These are phyloP conservation scores for Boletellus sp. DNA, from an alignment of 768 basidiomycete species.

Conservation along the genomic window DNA sequence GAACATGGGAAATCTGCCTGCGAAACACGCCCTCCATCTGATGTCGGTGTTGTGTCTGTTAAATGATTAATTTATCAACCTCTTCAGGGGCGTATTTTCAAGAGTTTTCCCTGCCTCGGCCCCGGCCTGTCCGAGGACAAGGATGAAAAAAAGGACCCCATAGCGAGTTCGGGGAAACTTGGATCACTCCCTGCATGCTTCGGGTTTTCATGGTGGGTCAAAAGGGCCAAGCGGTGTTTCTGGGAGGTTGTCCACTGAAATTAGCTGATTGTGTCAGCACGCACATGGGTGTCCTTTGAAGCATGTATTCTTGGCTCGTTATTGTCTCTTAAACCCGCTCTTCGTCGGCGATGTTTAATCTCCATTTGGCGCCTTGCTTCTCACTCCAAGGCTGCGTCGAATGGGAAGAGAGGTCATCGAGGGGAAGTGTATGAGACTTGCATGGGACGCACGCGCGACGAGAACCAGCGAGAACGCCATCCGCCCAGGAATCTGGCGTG, in stretches of 20 bases:
- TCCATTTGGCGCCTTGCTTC: slow-evolving; percentile 19
- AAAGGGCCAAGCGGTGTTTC: not conserved
- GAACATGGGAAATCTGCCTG: not conserved
- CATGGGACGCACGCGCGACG: slow-evolving; percentile 40
- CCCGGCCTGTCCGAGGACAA: slow-evolving; percentile 4
- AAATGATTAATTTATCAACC: not conserved
- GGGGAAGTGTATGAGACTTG: slow-evolving; percentile 47
- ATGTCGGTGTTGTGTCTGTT: not conserved
- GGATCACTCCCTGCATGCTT: not conserved
- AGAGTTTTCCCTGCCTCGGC: not conserved
- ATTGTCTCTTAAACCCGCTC: slow-evolving; percentile 49
- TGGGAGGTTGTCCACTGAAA: not conserved
- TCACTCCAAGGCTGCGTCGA: slow-evolving; percentile 30
- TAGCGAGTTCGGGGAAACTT: not conserved
- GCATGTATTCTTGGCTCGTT: slow-evolving; percentile 22
- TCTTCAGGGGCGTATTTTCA: not conserved
- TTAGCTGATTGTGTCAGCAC: slow-evolving; percentile 3
- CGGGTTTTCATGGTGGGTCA: slow-evolving; percentile 1
- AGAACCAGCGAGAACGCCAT: slow-evolving; percentile 44
- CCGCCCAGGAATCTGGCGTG: slow-evolving; percentile 43
- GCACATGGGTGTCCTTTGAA: slow-evolving; percentile 4
- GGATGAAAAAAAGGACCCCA: not conserved
- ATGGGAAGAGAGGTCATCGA: slow-evolving; percentile 58
- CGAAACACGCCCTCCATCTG: not conserved
- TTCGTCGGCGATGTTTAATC: slow-evolving; percentile 14